Evolutionary conservation across 768 basidiomycete genomes (phyloP).

Genomic region (Coprinellus aureogranulatus): DNA sequence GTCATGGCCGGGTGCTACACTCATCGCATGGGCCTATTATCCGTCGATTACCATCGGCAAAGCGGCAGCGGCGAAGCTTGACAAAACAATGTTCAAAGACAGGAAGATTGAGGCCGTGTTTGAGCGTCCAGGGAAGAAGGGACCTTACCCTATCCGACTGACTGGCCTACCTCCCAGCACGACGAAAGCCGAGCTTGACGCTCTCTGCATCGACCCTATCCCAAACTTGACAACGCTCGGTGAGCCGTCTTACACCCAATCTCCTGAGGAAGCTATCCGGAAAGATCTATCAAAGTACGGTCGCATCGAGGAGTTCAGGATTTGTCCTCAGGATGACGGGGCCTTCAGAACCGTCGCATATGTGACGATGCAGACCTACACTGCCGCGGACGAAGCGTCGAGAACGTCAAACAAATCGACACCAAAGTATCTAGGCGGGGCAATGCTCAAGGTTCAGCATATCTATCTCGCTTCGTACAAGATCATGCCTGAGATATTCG

Average conservation of each 20-base stretch:
- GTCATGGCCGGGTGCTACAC: slow-evolving; percentile 42
- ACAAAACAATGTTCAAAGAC: slow-evolving; percentile 37
- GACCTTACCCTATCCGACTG: slow-evolving; percentile 43
- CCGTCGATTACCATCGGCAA: slow-evolving; percentile 41
- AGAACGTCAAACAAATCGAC: slow-evolving; percentile 23
- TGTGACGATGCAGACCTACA: slow-evolving; percentile 35
- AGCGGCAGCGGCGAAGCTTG: slow-evolving; percentile 35
- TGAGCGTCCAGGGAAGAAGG: slow-evolving; percentile 27
- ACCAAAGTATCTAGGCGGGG: slow-evolving; percentile 38
- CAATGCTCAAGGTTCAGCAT: slow-evolving; percentile 35
- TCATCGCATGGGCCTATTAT: slow-evolving; percentile 48
- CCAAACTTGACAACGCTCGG: slow-evolving; percentile 27
- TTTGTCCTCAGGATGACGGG: slow-evolving; percentile 27
- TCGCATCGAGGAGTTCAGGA: slow-evolving; percentile 38
- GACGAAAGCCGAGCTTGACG: slow-evolving; percentile 29
- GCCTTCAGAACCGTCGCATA: slow-evolving; percentile 39
- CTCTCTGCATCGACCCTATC: slow-evolving; percentile 28
- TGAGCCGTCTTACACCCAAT: slow-evolving; percentile 33
- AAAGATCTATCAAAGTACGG: slow-evolving; percentile 34
- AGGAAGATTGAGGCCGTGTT: slow-evolving; percentile 40
- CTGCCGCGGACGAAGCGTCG: slow-evolving; percentile 30
- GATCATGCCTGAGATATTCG: slow-evolving; percentile 31
- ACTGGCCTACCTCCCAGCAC: slow-evolving; percentile 39
- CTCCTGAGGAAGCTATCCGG: slow-evolving; percentile 32
- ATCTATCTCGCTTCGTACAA: slow-evolving; percentile 41